phyloP scores from a whole-genome alignment of 2,329 filamentous ascomycete genomes.

The Elsinoe necatrix region DNA sequence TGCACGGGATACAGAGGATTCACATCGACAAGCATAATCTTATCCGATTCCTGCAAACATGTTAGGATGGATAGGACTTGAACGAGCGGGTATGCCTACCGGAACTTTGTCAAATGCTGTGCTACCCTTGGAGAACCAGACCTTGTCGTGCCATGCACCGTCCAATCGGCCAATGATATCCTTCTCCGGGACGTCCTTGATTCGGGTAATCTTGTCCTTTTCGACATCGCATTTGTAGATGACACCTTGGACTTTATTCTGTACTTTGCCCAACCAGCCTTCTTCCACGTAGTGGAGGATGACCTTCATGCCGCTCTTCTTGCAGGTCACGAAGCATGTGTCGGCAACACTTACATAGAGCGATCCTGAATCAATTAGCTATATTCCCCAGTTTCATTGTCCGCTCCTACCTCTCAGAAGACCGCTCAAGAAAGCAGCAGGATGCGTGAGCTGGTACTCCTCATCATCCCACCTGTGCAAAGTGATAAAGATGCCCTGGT shows the following conservation, averaged over 20 bases:
- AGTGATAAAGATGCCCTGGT: constrained; percentile 90
- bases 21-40: constrained; percentile 76
- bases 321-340: constrained; percentile 77
- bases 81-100: constrained; percentile 43
- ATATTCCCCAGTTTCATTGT: neutral
- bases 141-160: constrained; percentile 73
- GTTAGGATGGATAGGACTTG: constrained; percentile 2
- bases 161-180: constrained; percentile 75
- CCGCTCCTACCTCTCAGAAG: constrained; percentile 55
- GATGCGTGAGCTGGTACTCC: constrained; percentile 91
- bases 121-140: constrained; percentile 50
- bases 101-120: constrained; percentile 40
- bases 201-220: constrained; percentile 68
- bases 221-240: constrained; percentile 73
- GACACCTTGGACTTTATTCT: constrained; percentile 85
- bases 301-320: constrained; percentile 81
- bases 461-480: constrained; percentile 73
- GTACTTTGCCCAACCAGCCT: constrained; percentile 83
- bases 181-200: constrained; percentile 78
- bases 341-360: constrained; percentile 86
- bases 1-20: constrained; percentile 68
- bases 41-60: constrained; percentile 39
- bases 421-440: constrained; percentile 84
- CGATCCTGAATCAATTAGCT: constrained; percentile 41
- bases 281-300: constrained; percentile 92